A percentile compares a stretch with the other conserved stretches of the same genome.
phyloP scores from a whole-genome alignment of 2,329 filamentous ascomycete genomes.

The Xenosphaeropsis pyriputrescens region DNA sequence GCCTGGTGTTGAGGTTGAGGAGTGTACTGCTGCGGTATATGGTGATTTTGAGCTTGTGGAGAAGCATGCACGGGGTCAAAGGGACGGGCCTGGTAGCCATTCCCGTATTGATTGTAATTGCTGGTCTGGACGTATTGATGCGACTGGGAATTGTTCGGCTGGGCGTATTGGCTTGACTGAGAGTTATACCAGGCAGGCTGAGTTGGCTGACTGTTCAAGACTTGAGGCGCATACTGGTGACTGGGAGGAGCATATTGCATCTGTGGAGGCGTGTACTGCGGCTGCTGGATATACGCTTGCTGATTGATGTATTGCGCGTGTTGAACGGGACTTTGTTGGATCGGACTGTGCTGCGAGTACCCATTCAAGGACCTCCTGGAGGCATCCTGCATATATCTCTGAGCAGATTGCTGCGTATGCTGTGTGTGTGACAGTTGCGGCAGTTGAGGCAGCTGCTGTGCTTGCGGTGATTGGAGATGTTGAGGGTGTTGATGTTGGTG shows the following conservation, averaged over 20 bases:
- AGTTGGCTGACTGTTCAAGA: slow-evolving; percentile 6
- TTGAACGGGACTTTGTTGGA: slow-evolving; percentile 1
- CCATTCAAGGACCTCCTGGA: no score
- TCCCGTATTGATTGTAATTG: no score
- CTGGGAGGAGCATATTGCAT: slow-evolving; percentile 31
- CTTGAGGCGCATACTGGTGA: slow-evolving; percentile 5
- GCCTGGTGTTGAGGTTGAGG: no score
- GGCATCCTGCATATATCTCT: no score
- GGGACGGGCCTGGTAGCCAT: no score
- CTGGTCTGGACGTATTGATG: no score
- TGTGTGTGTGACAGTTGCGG: slow-evolving; percentile 5
- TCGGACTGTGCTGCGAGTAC: no score
- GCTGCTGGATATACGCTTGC: slow-evolving; percentile 6
- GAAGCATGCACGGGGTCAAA: no score
- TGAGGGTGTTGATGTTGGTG: slow-evolving; percentile 1
- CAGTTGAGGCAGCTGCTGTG: slow-evolving; percentile 3
- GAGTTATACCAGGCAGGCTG: slow-evolving; percentile 8
- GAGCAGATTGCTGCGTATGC: slow-evolving; percentile 13
- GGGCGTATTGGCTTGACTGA: slow-evolving; percentile 1
- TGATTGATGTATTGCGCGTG: slow-evolving; percentile 6
- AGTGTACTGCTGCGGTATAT: no score
- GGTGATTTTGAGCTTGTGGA: no score
- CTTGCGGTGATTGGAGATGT: slow-evolving; percentile 4
- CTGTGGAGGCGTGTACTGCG: slow-evolving; percentile 15
- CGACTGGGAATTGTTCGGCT: neutral